A percentile compares a stretch with the other conserved stretches of the same genome.
Conservation (phyloP, 495 filamentous ascomycete genomes). For the Aspergillus wentii region DNA sequence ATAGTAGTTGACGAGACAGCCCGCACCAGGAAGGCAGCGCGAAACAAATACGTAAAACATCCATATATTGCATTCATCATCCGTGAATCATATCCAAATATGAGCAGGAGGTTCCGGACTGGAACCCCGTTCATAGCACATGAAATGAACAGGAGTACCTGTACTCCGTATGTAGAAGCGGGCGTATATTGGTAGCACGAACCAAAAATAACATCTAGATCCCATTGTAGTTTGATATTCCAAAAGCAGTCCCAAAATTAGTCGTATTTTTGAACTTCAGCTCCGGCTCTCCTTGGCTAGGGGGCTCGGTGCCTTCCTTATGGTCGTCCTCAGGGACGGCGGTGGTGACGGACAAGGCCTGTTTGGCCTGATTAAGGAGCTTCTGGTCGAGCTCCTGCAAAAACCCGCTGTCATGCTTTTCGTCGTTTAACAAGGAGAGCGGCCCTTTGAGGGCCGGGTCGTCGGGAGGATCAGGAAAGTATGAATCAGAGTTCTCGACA, state of each 20-base stretch:
- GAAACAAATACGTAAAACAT: too few species aligned
- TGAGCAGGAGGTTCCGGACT: too few species aligned
- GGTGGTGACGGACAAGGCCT: conserved; percentile 16
- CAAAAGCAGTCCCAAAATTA: conserved; percentile 57
- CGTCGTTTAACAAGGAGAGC: conserved; percentile 38
- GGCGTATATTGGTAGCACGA: too few species aligned
- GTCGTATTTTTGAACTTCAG: conserved; percentile 54
- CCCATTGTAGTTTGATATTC: conserved; percentile 3
- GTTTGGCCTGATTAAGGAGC: conserved; percentile 35
- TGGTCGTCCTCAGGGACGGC: conserved; percentile 17
- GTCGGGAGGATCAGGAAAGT: conserved; percentile 38
- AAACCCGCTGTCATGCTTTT: conserved; percentile 37
- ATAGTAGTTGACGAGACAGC: too few species aligned
- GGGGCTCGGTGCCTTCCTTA: conserved; percentile 18
- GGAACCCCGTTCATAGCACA: too few species aligned
- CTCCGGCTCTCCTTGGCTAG: conserved; percentile 39
- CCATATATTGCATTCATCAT: too few species aligned
- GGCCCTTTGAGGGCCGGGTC: conserved; percentile 44
- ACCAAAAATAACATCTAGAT: too few species aligned
- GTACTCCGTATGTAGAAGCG: too few species aligned
- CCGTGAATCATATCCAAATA: too few species aligned
- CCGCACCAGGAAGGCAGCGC: too few species aligned
- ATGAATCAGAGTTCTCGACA: conserved; percentile 34
- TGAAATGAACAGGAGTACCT: too few species aligned
- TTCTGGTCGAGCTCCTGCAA: conserved; percentile 38